These are phyloP conservation scores for Rubus idaeus DNA, from an alignment of 306 rosid species.

Conservation along the genomic window DNA sequence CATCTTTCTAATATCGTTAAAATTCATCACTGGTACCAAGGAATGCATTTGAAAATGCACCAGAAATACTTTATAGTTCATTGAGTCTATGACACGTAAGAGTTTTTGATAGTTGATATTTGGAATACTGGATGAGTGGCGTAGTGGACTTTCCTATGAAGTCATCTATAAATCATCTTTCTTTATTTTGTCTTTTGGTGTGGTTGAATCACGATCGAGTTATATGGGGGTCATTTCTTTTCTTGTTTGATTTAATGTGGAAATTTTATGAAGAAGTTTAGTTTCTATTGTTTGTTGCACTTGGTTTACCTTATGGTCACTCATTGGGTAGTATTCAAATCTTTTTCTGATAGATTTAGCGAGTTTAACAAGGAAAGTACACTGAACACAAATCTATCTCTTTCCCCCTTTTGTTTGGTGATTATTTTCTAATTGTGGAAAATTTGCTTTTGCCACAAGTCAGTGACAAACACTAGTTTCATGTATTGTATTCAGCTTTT, in stretches of 20 bases:
- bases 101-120: not conserved
- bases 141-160: not conserved
- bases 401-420: not conserved
- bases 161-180: not conserved
- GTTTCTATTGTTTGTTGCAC: not conserved
- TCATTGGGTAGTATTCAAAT: not conserved
- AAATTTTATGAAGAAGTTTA: not conserved
- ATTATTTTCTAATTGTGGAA: no score
- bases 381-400: not conserved
- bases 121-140: not conserved
- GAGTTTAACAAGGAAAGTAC: not conserved
- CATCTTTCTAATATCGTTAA: not conserved
- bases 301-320: not conserved
- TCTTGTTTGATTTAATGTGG: not conserved
- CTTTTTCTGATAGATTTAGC: not conserved
- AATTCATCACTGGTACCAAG: not conserved
- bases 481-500: not conserved
- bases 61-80: not conserved
- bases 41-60: not conserved
- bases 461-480: not conserved
- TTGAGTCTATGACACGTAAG: no score
- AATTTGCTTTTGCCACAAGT: no score
- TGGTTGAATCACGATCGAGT: not conserved
- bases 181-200: not conserved
- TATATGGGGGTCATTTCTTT: no score